Conservation (phyloP, 305 asterid species). For the Fraxinus baroniana region DNA sequence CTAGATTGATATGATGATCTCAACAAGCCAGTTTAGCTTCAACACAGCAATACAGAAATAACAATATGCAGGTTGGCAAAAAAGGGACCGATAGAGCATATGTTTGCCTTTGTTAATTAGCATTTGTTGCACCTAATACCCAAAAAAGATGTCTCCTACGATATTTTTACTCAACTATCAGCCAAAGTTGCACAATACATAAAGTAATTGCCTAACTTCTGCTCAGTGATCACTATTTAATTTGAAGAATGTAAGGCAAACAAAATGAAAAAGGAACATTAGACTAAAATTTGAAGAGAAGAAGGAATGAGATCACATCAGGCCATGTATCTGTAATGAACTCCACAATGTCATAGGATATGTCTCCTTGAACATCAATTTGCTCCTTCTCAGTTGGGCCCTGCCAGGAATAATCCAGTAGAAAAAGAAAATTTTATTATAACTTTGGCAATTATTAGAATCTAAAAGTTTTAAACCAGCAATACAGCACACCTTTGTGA, state of each 20-base stretch:
- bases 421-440: conserved; percentile 14
- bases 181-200: not conserved
- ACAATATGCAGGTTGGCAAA: not conserved
- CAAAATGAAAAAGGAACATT: not conserved
- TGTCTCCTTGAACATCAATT: conserved; percentile 99
- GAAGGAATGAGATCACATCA: conserved; percentile 57
- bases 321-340: conserved; percentile 95
- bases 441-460: not conserved
- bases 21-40: not conserved
- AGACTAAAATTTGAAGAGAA: conserved; percentile 21
- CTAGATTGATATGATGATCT: not conserved
- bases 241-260: conserved; percentile 13
- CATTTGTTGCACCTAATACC: not conserved
- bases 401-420: conserved; percentile 37
- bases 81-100: not conserved
- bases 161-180: not conserved
- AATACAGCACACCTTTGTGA: conserved; percentile 59
- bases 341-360: conserved; percentile 89
- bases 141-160: not conserved
- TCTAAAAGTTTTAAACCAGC: conserved; percentile 13
- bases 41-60: not conserved
- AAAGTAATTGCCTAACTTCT: conserved; percentile 1
- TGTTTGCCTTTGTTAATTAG: not conserved
- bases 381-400: conserved; percentile 98
- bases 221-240: not conserved